Evolutionary conservation across 331 rosid genomes (phyloP).

Genomic region (Malus hybrid): DNA sequence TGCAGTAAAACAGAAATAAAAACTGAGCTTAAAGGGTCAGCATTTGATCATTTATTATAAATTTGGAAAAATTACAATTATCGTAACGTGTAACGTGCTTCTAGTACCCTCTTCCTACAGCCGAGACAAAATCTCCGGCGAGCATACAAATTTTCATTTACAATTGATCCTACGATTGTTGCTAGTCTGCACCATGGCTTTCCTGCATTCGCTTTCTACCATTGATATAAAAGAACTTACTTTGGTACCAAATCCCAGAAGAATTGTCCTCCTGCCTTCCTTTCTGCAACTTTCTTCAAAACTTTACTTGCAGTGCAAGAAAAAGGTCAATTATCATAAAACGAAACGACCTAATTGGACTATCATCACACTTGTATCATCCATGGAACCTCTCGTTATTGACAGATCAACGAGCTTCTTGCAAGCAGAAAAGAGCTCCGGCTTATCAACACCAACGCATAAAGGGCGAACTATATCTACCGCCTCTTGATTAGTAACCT

Average conservation of each 20-base stretch:
- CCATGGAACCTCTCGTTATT: conserved; percentile 33
- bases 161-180: background rate
- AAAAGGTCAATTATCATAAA: background rate
- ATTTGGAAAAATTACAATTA: background rate
- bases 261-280: background rate
- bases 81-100: background rate
- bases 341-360: conserved; percentile 25
- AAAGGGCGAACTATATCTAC: conserved; percentile 34
- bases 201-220: no score
- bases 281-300: conserved; percentile 25
- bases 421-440: conserved; percentile 31
- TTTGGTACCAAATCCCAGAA: no score
- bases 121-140: background rate
- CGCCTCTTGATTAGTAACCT: conserved; percentile 51
- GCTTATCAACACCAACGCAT: conserved; percentile 25
- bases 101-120: background rate
- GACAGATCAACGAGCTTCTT: conserved; percentile 37
- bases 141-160: background rate
- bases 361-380: conserved; percentile 44
- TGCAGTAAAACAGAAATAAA: background rate
- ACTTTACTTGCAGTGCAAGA: conserved; percentile 23
- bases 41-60: background rate
- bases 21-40: background rate
- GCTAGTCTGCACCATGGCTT: background rate
- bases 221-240: no score